These are phyloP conservation scores for Akanthomyces muscarius DNA, from an alignment of 2,329 filamentous ascomycete species.

Conservation along the genomic window DNA sequence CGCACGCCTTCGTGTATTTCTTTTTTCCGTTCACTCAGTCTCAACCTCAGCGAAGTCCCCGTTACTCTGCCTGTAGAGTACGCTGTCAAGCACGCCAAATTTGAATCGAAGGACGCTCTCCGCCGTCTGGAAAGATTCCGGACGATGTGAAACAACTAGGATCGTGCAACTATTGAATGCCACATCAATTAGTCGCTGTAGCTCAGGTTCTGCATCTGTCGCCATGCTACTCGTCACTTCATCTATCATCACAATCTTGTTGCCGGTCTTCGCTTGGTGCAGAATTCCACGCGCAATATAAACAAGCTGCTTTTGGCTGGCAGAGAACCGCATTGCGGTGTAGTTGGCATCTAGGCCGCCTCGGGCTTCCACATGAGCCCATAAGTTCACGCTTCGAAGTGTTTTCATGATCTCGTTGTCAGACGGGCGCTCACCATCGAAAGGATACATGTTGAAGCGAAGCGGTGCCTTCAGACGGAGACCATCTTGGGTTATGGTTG, in stretches of 20 bases:
- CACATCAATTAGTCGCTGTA: not conserved
- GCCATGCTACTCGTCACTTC: conserved; percentile 8
- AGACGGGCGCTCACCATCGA: not conserved
- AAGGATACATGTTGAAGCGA: conserved; percentile 13
- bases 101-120: not conserved
- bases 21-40: too few species aligned
- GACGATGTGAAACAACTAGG: not conserved
- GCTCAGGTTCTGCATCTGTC: not conserved
- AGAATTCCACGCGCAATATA: conserved; percentile 8
- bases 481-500: conserved; percentile 27
- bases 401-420: not conserved
- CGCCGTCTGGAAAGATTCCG: not conserved
- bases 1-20: not conserved
- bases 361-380: conserved; percentile 35
- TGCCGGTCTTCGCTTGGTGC: not conserved
- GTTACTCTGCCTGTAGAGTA: not conserved
- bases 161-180: not conserved
- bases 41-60: not conserved
- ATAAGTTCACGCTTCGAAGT: not conserved
- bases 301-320: conserved; percentile 1
- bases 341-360: conserved; percentile 17
- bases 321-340: not conserved
- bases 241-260: conserved; percentile 6
- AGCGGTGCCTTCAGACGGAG: not conserved
- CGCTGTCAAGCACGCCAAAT: not conserved